A percentile compares a stretch with the other conserved stretches of the same genome.
These are phyloP conservation scores for Cladochytrium replicatum DNA, from an alignment of 192 early-diverging fungal genomes.

Conservation along the genomic window DNA sequence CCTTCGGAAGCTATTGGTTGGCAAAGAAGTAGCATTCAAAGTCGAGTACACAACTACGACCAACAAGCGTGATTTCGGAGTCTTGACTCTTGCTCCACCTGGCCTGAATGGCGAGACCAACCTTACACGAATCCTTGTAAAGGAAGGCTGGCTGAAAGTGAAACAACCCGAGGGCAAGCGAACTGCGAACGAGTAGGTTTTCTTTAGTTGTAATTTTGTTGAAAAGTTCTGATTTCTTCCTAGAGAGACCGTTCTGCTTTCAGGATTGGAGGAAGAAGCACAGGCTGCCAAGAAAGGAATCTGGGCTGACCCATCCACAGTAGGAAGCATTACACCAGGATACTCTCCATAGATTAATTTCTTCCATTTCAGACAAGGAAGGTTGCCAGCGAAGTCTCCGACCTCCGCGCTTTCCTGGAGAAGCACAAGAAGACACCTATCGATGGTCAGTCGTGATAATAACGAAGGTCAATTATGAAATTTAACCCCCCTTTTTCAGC, in stretches of 20 bases:
- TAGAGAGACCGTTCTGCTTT: constrained; percentile 39
- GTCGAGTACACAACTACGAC: constrained; percentile 65
- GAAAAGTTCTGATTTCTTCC: background rate
- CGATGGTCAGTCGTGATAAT: constrained; percentile 41
- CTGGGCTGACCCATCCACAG: too few species aligned
- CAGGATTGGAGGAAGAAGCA: constrained; percentile 63
- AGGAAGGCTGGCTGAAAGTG: constrained; percentile 82
- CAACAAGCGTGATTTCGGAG: constrained; percentile 50
- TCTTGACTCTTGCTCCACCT: constrained; percentile 29
- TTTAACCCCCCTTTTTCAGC: constrained; percentile 22
- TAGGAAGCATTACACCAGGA: too few species aligned
- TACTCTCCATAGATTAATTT: constrained; percentile 4
- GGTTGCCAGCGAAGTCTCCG: constrained; percentile 23
- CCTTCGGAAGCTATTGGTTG: constrained; percentile 74
- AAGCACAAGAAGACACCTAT: constrained; percentile 72
- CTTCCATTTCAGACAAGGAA: constrained; percentile 9
- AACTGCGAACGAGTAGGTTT: constrained; percentile 24
- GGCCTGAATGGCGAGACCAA: constrained; percentile 45
- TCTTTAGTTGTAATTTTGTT: too few species aligned
- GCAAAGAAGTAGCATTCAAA: constrained; percentile 79
- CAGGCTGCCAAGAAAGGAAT: constrained; percentile 60
- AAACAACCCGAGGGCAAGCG: constrained; percentile 30
- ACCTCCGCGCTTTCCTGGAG: constrained; percentile 62
- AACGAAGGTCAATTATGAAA: too few species aligned
- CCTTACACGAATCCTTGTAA: constrained; percentile 61